These are phyloP conservation scores for Geranomyces variabilis DNA, from an alignment of 192 early-diverging fungal genomes.

Conservation along the genomic window DNA sequence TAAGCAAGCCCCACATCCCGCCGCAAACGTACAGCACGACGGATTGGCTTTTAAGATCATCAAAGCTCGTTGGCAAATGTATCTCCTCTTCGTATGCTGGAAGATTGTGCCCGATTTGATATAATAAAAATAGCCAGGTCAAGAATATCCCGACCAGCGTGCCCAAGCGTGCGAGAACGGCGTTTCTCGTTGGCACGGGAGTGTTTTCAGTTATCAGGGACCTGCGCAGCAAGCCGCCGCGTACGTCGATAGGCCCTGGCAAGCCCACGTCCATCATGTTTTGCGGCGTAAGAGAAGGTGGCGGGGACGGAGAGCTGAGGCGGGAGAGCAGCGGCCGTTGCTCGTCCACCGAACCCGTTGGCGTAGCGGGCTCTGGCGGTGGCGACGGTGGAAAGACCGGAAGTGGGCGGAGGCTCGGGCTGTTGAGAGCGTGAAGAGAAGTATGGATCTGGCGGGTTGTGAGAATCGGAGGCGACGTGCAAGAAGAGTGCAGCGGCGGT, in stretches of 20 bases:
- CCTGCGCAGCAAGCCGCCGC: neutral
- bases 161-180: slow-evolving; percentile 5
- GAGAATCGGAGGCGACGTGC: no score
- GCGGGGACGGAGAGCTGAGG: no score
- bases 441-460: no score
- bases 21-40: slow-evolving; percentile 33
- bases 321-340: no score
- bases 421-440: no score
- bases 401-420: no score
- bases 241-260: slow-evolving; percentile 13
- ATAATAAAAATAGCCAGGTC: slow-evolving; percentile 16
- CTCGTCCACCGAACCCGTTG: no score
- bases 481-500: no score
- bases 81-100: slow-evolving; percentile 26
- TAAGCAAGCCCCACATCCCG: no score
- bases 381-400: no score
- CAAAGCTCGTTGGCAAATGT: slow-evolving; percentile 36
- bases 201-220: neutral
- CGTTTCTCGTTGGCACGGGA: neutral
- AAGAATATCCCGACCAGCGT: slow-evolving; percentile 14
- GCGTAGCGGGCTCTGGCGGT: no score
- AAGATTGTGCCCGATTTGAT: slow-evolving; percentile 21
- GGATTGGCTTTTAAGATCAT: slow-evolving; percentile 41
- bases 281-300: no score
- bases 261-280: neutral